These are phyloP conservation scores for Hypoxylon sp. DNA, from an alignment of 2,329 filamentous ascomycete genomes.

Conservation along the genomic window DNA sequence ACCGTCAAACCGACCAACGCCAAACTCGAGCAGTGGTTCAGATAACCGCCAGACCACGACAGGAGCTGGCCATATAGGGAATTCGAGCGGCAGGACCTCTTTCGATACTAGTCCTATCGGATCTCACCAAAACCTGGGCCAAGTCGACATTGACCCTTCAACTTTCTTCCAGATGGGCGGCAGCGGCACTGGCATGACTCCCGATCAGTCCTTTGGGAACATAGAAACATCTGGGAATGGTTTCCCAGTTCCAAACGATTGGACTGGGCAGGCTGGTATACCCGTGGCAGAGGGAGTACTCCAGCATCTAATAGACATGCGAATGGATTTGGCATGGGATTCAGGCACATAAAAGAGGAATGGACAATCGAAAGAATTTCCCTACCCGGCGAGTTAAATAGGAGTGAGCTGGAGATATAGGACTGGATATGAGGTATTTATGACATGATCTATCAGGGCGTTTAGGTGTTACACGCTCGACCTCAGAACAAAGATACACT, in stretches of 20 bases:
- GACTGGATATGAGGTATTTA: constrained; percentile 15
- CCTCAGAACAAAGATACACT: constrained; percentile 17
- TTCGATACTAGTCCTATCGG: constrained; percentile 68
- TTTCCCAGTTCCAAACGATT: constrained; percentile 63
- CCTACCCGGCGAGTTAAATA: constrained; percentile 9
- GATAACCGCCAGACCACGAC: constrained; percentile 57
- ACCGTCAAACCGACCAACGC: constrained; percentile 70
- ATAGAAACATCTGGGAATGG: constrained; percentile 57
- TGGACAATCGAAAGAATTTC: not conserved
- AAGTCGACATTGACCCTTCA: constrained; percentile 57
- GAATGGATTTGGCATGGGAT: constrained; percentile 71
- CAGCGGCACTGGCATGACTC: constrained; percentile 53
- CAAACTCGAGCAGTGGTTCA: constrained; percentile 69
- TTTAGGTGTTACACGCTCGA: constrained; percentile 20
- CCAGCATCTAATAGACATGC: constrained; percentile 70
- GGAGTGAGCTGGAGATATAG: constrained; percentile 10
- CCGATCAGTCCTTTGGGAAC: constrained; percentile 56
- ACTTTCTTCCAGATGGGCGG: constrained; percentile 59
- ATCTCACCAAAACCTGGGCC: constrained; percentile 60
- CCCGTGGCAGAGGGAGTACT: constrained; percentile 71
- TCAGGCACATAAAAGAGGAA: constrained; percentile 44
- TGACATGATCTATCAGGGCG: constrained; percentile 23
- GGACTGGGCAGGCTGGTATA: constrained; percentile 64
- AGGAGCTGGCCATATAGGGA: constrained; percentile 54
- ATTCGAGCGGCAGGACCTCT: constrained; percentile 61